Evolutionary conservation across 768 basidiomycete species (phyloP), one percentile per base, ranked within the genome.

Genomic region (Russula olivacea): DNA sequence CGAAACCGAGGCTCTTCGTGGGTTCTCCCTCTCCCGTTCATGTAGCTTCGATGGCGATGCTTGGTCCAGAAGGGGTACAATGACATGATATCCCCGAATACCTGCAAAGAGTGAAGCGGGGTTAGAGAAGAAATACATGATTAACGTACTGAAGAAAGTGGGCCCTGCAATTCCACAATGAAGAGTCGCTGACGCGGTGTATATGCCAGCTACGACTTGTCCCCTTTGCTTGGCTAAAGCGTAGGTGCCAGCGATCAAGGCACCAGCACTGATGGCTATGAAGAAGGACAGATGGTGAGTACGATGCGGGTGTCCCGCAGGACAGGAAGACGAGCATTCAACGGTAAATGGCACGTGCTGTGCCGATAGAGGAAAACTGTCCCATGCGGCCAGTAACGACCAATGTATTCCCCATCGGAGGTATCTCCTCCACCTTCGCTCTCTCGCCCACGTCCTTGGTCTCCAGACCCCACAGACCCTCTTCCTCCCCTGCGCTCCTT

Each of bases 81-180:
- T 74, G n/a, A 82, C 69, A 70, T n/a, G n/a, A n/a, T 85, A 90
- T 78, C 93, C 93, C 63, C 91, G 83, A 57, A 88, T 71, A 61
- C 83, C 93, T 93, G 65, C 17, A 56, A 51, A 19, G 66, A 30
- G 59, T 25, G 17, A 59, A 56, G 49, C 19, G 48, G 43, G 4
- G 1, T 12, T 10, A 43, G 41, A 36, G 9, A 53, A 43, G 47
- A 49, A 40, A 3, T 28, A 53, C 63, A 6, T 8, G 36, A 11
- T 15, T 11, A 34, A 76, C 87, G 58, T 63, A 93, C 93, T 80
- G 73, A 94, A 93, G 75, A 94, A 94, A 0, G 85, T 81, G 10
- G 83, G 78, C 7, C 88, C 85, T 11, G 83, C 86, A 19, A 92
- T 75, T 25, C 84, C 85, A 51, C 85, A 84, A 70, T 93, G 93